Evolutionary conservation across 352 stramenopile species (phyloP), one percentile per base, ranked within the genome.

Genomic region (Lagenidium sp.): DNA sequence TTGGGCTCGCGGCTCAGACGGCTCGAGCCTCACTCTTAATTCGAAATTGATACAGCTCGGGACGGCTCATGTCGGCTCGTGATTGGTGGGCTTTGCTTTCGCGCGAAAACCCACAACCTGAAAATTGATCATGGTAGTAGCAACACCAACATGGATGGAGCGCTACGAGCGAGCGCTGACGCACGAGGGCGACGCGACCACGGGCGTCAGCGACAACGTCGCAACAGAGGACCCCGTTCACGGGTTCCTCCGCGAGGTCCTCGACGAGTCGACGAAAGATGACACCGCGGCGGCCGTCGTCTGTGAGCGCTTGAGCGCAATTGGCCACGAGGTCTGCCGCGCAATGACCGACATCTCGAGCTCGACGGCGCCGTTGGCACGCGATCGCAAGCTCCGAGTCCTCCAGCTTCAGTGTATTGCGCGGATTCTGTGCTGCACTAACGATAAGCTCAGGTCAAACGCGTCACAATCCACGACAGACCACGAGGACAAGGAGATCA

Each of bases 331-430:
- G 36, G 21, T 63, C 11, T 4, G 42, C 30, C 29, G 13, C 1
- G 37, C 48, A 10, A 16, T 63, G 34, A 26, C 21, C 13, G 39
- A 57, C 1, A 16, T 71, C 1, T 54, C 53, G 13, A 34, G n/a
- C 7, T 43, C 51, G 23, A 19, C 44, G 25, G 36, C 37, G 28
- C 50, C 62, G 8, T 36, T 46, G 2, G 41, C 62, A n/a, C 61
- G 55, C 7, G 29, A 41, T 13, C 41, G 62, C 11, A 83, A 74
- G 64, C 48, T 88, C 37, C 55, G 62, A 7, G 40, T 69, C 22
- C 55, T 93, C 18, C 67, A 89, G 46, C 45, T 93, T 10, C 75
- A 93, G 42, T 47, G 82, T 21, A 44, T 89, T 12, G 80, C 57
- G 37, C 68, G 77, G 2, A 39, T 85, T 39, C 41, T 85, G 21